A percentile compares a stretch with the other conserved stretches of the same genome.
phyloP scores from a whole-genome alignment of 2,329 filamentous ascomycete species.

The Sporothrix brunneoviolacea region DNA sequence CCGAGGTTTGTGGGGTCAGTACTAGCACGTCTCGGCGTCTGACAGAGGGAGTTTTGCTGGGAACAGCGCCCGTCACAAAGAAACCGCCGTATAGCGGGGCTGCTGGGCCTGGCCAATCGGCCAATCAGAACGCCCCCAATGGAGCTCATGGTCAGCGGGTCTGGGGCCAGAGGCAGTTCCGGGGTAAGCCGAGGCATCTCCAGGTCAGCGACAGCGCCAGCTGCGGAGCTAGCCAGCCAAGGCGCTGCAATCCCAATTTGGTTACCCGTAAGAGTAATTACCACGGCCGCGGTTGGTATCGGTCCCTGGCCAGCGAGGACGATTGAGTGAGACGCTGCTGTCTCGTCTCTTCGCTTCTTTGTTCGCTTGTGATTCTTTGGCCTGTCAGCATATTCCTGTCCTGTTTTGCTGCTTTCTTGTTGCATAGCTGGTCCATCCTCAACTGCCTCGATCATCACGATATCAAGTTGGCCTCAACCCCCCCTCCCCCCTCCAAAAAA shows the following conservation, averaged over 20 bases:
- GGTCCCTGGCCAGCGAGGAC: not conserved
- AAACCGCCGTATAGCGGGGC: no score
- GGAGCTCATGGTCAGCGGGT: slow-evolving; percentile 6
- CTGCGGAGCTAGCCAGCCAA: no score
- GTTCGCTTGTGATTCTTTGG: no score
- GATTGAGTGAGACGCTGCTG: no score
- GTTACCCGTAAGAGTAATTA: slow-evolving; percentile 1
- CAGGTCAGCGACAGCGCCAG: not conserved
- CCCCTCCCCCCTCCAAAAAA: not conserved
- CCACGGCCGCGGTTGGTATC: slow-evolving; percentile 1
- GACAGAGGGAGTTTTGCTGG: not conserved
- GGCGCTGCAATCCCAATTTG: not conserved
- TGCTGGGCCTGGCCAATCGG: no score
- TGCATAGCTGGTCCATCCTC: no score
- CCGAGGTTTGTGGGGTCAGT: not conserved
- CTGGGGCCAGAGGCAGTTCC: not conserved
- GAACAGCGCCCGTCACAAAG: no score
- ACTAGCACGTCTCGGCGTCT: no score
- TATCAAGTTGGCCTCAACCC: not conserved
- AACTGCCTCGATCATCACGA: not conserved
- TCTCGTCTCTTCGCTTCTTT: not conserved
- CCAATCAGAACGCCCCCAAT: slow-evolving; percentile 7
- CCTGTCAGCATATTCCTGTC: no score
- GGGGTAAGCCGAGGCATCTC: slow-evolving; percentile 10
- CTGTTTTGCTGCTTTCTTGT: no score